Percentiles rank a stretch among this genome's conserved stretches.
phyloP scores from a whole-genome alignment of 1,139 yeast species.

The Pichia sp. region DNA sequence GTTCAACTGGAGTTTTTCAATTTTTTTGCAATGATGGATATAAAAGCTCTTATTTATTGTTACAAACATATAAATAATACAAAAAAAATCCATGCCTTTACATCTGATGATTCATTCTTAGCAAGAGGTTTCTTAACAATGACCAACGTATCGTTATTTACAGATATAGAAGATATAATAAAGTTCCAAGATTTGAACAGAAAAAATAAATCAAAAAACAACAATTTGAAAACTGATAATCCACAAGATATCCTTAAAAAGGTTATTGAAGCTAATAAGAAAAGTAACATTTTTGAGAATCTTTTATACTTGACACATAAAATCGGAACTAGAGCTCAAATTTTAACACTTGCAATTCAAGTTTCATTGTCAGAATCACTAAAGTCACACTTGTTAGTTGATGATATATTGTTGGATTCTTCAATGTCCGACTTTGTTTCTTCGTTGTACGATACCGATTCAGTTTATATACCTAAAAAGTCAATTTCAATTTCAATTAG shows the following conservation, averaged over 20 bases:
- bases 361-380: constrained; percentile 16
- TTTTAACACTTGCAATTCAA: constrained; percentile 18
- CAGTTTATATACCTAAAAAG: constrained; percentile 14
- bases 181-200: neutral
- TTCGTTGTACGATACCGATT: constrained; percentile 18
- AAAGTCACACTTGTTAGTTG: constrained; percentile 14
- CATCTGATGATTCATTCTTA: constrained; percentile 15
- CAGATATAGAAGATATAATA: constrained; percentile 14
- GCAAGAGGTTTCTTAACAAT: constrained; percentile 16
- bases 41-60: constrained; percentile 6
- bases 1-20: constrained; percentile 16
- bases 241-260: neutral
- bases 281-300: constrained; percentile 4
- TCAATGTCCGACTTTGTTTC: constrained; percentile 20
- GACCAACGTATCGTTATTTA: constrained; percentile 11
- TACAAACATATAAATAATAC: constrained; percentile 11
- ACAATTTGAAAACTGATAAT: neutral
- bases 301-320: constrained; percentile 19
- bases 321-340: constrained; percentile 21
- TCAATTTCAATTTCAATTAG: constrained; percentile 16
- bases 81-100: constrained; percentile 5
- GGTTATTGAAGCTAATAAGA: neutral
- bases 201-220: neutral
- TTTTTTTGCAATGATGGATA: constrained; percentile 14
- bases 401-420: constrained; percentile 25